Base-by-base conservation (phyloP, 495 filamentous ascomycete species). In the Xylaria flabelliformis region DNA sequence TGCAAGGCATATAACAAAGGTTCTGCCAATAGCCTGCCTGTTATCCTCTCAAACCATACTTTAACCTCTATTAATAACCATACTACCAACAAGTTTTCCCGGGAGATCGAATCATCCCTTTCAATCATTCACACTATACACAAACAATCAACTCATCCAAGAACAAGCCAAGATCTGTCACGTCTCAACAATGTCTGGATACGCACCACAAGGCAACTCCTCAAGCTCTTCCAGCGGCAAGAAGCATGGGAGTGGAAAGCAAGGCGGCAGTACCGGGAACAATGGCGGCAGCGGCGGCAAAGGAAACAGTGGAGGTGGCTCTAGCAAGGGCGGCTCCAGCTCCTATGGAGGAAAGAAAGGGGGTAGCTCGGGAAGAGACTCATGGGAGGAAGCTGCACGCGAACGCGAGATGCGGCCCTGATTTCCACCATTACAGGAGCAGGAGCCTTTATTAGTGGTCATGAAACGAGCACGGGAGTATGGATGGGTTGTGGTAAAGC, bases 331-430 rank as follows among this genome's bases (percentile, higher is more conserved):
- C 34, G 59, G 68, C 7, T 64, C 68, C 3, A 24, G 59, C 34
- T 64, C 68, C 36, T 39, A 51, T 21, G 59, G 59, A 46, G 68
- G 56, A 15, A 70, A 64, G 58, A 42, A 36, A n/a, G 55, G 66
- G 6, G 66, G 67, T 26, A 1, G 32, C 12, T 70, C 67, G 17
- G 68, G 44, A 41, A 46, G 59, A 36, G 59, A 70, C 36, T 39
- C 68, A 21, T 70, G 68, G 68, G 68, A 64, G 44, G 58, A 70
- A 34, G 59, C 56, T 36, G 68, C 68, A n/a, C 44, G 44, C 6
- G 68, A 70, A 5, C 42, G 59, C 10, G 68, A 70, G 58, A 63
- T 64, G 58, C 12, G 42, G 9, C 56, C 68, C 42, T 70, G 46
- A 70, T 29, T 53, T 34, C 17, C 6, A 1, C 12, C 1, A 10